Evolutionary conservation across 177 flowering plant genomes (phyloP).

Genomic region (Tripterygium wilfordii): DNA sequence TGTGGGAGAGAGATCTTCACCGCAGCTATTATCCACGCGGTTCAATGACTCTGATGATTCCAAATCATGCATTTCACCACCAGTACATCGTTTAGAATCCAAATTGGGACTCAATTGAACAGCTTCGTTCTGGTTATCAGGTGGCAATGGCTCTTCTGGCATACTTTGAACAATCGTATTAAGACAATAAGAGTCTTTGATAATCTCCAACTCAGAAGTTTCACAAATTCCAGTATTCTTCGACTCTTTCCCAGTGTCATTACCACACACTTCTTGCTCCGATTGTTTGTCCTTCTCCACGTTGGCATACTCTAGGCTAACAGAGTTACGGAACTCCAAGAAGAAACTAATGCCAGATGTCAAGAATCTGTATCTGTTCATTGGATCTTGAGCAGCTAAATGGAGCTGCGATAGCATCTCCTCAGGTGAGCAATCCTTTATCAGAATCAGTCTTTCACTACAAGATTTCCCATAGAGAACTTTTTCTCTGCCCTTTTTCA

Average conservation of each 20-base stretch:
- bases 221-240: constrained; percentile 16
- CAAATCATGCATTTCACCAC: constrained; percentile 12
- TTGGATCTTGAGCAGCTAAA: constrained; percentile 50
- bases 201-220: constrained; percentile 25
- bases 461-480: constrained; percentile 8
- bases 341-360: constrained; percentile 31
- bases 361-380: constrained; percentile 23
- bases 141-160: constrained; percentile 31
- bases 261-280: constrained; percentile 12
- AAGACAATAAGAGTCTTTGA: constrained; percentile 45
- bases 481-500: constrained; percentile 10
- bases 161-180: constrained; percentile 34
- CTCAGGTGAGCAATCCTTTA: constrained; percentile 21
- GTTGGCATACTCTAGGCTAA: constrained; percentile 13
- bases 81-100: constrained; percentile 17
- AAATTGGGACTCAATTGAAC: constrained; percentile 13
- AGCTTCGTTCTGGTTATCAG: constrained; percentile 11
- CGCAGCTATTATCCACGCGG: constrained; percentile 11
- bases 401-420: constrained; percentile 50
- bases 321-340: constrained; percentile 42
- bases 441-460: constrained; percentile 6
- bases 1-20: constrained; percentile 37
- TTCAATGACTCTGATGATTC: constrained; percentile 14
- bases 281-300: constrained; percentile 13
- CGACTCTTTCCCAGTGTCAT: constrained; percentile 8